A percentile compares a stretch with the other conserved stretches of the same genome.
These are phyloP conservation scores for Eucalyptus tenuipes DNA, from an alignment of 345 rosid genomes.

Conservation along the genomic window DNA sequence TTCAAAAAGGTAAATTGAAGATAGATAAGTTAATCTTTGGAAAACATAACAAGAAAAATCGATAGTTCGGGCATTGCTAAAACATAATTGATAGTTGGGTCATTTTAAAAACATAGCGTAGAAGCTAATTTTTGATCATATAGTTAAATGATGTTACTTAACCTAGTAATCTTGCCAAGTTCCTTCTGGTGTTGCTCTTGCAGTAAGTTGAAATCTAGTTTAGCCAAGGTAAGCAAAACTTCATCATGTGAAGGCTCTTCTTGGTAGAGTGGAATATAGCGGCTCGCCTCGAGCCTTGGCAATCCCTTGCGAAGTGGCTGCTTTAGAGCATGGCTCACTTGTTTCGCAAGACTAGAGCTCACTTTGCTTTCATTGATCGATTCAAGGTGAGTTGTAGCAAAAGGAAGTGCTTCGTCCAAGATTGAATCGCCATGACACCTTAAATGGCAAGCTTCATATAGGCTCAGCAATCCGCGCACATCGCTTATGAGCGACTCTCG, in stretches of 20 bases:
- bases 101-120: neutral
- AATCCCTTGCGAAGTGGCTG: neutral
- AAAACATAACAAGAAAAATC: neutral
- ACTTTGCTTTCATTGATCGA: neutral
- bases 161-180: neutral
- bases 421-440: neutral
- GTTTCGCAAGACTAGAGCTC: neutral
- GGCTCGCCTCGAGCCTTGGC: neutral
- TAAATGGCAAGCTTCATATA: neutral
- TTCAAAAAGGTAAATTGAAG: neutral
- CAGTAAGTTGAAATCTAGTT: neutral
- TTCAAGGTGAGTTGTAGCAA: neutral
- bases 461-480: neutral
- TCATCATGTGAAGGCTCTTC: neutral
- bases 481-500: neutral
- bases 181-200: slow-evolving; percentile 1
- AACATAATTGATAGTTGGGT: neutral
- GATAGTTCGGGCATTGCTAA: neutral
- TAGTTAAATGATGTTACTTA: neutral
- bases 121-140: neutral
- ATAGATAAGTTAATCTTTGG: neutral
- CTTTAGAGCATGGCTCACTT: neutral
- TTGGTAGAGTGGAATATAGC: neutral
- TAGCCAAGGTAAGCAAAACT: neutral
- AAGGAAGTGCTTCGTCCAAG: slow-evolving; percentile 4